Evolutionary conservation across 345 rosid species (phyloP).

Genomic region (Hirschfeldia incana): DNA sequence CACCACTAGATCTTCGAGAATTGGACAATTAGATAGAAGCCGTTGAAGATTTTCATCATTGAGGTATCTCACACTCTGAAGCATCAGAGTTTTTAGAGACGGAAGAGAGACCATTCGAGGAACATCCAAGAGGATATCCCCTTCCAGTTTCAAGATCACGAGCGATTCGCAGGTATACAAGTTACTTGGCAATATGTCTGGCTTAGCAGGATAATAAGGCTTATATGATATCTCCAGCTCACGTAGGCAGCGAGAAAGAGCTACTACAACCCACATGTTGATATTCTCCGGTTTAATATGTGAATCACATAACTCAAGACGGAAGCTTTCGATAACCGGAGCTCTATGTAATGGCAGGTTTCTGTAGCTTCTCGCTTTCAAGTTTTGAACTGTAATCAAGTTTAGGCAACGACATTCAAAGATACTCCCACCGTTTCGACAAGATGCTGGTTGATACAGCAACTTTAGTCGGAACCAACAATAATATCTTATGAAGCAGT

Average conservation of each 20-base stretch:
- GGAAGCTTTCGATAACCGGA: background rate
- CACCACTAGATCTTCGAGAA: background rate
- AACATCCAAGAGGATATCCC: background rate
- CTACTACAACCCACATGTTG: background rate
- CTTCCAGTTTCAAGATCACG: background rate
- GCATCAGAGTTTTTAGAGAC: background rate
- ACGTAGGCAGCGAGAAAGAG: background rate
- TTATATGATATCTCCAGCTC: background rate
- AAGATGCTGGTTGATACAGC: background rate
- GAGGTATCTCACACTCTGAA: background rate
- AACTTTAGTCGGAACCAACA: background rate
- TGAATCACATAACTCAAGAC: background rate
- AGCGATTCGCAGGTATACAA: background rate
- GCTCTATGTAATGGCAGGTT: background rate
- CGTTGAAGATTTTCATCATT: background rate
- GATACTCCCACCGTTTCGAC: background rate
- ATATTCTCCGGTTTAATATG: background rate
- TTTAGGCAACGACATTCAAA: background rate
- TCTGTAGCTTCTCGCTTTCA: background rate
- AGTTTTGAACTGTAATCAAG: background rate
- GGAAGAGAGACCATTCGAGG: slow-evolving; percentile 8
- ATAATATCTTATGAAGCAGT: background rate
- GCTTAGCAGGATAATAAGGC: accelerated
- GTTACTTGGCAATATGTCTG: background rate
- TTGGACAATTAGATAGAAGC: background rate